Evolutionary conservation across 208 protist species (phyloP), one percentile per base, ranked within the genome.

Genomic region (Leishmania tarentolae): DNA sequence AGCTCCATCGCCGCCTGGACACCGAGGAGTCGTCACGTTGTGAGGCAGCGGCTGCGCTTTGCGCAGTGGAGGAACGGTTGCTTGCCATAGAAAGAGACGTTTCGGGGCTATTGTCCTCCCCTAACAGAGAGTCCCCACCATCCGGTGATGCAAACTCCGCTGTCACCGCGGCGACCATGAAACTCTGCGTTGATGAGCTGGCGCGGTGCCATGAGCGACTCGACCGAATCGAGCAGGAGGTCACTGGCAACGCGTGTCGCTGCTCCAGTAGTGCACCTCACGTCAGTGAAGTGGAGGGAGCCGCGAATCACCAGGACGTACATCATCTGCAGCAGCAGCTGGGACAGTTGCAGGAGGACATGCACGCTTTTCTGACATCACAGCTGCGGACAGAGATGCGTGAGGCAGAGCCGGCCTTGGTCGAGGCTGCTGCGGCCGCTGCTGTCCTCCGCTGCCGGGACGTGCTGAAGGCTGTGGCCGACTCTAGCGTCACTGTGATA

Each of bases 141-240:
- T 2, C 73, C 21, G 50, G 37, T 63, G 11, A n/a, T 15, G 73
- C 47, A 46, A 52, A n/a, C 19, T 73, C 44, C 28, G 13, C 28
- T n/a, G 69, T 28, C 28, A 46, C 44, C 13, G 15, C n/a, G 6
- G 71, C 71, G 3, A 50, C 71, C 50, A 17, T 76, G 72, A 19
- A 8, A 44, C 28, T 28, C 72, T 76, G 46, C 35, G 28, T 28
- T 57, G 72, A 61, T 61, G 72, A 57, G 50, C 35, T 76, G 72
- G 46, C 50, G 35, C 72, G 50, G 52, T 84, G 63, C 69, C 68
- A 80, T 59, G 47, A 71, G 40, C 80, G 80, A 31, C 63, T 84
- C 21, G 75, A 80, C 44, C 66, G 24, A 7, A 46, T 76, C 31
- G 68, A 84, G 75, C 75, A 80, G 37, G 52, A 57, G n/a, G 57